Evolutionary conservation across 805 yeast genomes (phyloP).

Genomic region (Sugiyamaella smithiae): DNA sequence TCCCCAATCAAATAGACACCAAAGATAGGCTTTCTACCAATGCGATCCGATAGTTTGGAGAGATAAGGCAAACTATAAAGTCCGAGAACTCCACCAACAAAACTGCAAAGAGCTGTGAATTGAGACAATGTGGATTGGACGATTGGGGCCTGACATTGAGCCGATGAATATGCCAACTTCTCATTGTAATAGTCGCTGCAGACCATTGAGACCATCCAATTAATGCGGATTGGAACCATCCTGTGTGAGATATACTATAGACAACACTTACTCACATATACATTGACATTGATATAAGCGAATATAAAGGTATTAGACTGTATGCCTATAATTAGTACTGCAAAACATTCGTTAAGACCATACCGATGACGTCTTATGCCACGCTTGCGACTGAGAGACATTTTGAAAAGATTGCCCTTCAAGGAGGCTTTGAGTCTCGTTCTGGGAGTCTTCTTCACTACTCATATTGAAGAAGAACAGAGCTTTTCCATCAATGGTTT

Average conservation of each 20-base stretch:
- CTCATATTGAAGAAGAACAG: no score
- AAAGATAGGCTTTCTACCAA: constrained; percentile 17
- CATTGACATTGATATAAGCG: constrained; percentile 3
- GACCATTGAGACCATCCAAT: constrained; percentile 21
- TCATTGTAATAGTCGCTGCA: constrained; percentile 12
- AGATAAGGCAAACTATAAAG: constrained; percentile 17
- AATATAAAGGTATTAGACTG: constrained; percentile 7
- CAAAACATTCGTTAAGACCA: not conserved
- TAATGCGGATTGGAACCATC: constrained; percentile 16
- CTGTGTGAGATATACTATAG: not conserved
- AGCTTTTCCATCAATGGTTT: no score
- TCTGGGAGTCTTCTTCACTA: no score
- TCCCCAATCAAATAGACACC: constrained; percentile 17
- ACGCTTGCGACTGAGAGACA: not conserved
- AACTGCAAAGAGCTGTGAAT: constrained; percentile 15
- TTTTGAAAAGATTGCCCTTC: no score
- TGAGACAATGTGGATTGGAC: constrained; percentile 17
- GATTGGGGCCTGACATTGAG: constrained; percentile 17
- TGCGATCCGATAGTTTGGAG: constrained; percentile 16
- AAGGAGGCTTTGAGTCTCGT: no score
- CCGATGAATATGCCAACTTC: constrained; percentile 12
- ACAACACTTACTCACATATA: constrained; percentile 1
- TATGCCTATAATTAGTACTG: not conserved
- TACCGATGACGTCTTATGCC: not conserved
- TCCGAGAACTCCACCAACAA: constrained; percentile 18